Evolutionary conservation across 306 rosid species (phyloP), one percentile per base, ranked within the genome.

Genomic region (Vigna mungo): DNA sequence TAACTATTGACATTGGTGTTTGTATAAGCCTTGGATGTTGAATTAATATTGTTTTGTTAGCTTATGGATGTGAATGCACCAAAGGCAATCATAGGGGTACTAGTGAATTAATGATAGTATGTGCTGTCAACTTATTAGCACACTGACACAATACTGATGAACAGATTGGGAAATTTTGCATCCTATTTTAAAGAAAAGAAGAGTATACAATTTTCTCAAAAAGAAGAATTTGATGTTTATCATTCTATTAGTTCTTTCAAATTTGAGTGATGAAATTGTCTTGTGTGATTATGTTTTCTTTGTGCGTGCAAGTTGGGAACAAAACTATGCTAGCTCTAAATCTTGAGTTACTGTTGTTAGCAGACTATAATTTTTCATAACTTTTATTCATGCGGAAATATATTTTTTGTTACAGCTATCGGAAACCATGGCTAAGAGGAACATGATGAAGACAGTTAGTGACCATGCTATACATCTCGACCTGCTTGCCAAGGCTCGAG

Each of bases 401-500:
- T 16, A 62, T 18, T 1, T 54, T 61, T 61, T 67, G 23, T 36
- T 84, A 60, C 87, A 89, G 99, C 88, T 95, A 15, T 95, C 99
- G 0, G 94, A 91, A 76, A 81, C 83, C 61, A 95, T 88, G 98
- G 78, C 82, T 44, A 85, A 81, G 78, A 89, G 94, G 88, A 90
- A 90, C 54, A 91, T 91, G 96, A 95, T 72, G 83, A 91, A 84
- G 90, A 95, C 97, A 0, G 80, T 85, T 30, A 91, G 96, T 74
- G 99, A 95, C 84, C 93, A 86, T 68, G 98, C 98, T 18, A 86
- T 92, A 80, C 97, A 95, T 82, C 90, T 95, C 21, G 97, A 92
- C 86, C 84, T 92, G 70, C 64, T 95, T 59, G 97, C 94, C 27
- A 95, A 95, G 84, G 78, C 88, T 25, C 84, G 81, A 56, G 96